phyloP scores from a whole-genome alignment of 805 yeast species.

The Candida ascalaphidarum region DNA sequence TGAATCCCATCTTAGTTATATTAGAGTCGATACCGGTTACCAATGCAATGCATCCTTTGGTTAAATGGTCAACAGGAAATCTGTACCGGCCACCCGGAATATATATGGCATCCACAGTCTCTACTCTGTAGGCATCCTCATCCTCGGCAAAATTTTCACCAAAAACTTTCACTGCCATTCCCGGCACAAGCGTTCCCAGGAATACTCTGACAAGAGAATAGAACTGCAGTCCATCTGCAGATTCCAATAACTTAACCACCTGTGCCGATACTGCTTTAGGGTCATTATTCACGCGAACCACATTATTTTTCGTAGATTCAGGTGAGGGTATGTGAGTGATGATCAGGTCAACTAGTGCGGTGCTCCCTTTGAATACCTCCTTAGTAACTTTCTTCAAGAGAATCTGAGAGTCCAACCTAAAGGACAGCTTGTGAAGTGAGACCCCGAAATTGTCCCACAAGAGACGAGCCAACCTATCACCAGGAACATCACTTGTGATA shows the following conservation, averaged over 20 bases:
- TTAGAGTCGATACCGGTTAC: slow-evolving; percentile 54
- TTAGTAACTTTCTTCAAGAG: slow-evolving; percentile 48
- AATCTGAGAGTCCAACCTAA: slow-evolving; percentile 49
- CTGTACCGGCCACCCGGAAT: slow-evolving; percentile 68
- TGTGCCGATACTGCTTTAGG: slow-evolving; percentile 9
- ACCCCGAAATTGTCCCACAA: slow-evolving; percentile 44
- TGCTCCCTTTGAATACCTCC: slow-evolving; percentile 41
- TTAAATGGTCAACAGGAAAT: slow-evolving; percentile 42
- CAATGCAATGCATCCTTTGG: slow-evolving; percentile 62
- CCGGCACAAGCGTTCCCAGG: slow-evolving; percentile 48
- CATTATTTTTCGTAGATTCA: slow-evolving; percentile 4
- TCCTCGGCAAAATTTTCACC: slow-evolving; percentile 47
- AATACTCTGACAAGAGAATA: slow-evolving; percentile 54
- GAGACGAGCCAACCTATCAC: slow-evolving; percentile 26
- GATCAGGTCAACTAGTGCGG: slow-evolving; percentile 48
- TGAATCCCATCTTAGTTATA: slow-evolving; percentile 54
- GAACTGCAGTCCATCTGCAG: slow-evolving; percentile 43
- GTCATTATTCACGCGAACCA: too few relatives aligned
- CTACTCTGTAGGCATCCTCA: slow-evolving; percentile 42
- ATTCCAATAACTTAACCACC: slow-evolving; percentile 46
- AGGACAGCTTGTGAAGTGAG: slow-evolving; percentile 27
- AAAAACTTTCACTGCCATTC: slow-evolving; percentile 41
- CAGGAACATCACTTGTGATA: slow-evolving; percentile 40
- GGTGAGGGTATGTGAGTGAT: slow-evolving; percentile 18
- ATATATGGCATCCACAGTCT: slow-evolving; percentile 33